These are phyloP conservation scores for Mycena belliarum DNA, from an alignment of 768 basidiomycete genomes.

Conservation along the genomic window DNA sequence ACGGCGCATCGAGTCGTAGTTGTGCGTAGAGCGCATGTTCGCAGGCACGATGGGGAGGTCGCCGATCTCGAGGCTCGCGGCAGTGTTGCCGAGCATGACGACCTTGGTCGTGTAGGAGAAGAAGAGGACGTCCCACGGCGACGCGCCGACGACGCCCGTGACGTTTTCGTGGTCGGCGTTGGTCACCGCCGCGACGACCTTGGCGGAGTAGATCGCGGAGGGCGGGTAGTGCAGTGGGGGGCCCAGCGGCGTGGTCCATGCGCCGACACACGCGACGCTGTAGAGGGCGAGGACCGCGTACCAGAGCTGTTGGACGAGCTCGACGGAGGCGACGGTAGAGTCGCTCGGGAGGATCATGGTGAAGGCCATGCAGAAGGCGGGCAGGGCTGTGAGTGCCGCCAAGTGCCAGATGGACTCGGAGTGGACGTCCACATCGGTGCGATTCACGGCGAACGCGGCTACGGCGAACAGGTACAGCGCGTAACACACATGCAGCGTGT, in stretches of 20 bases:
- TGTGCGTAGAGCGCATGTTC: conserved; percentile 64
- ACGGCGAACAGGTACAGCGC: conserved; percentile 62
- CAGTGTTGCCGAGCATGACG: conserved; percentile 76
- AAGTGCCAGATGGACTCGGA: conserved; percentile 63
- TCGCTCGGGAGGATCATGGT: conserved; percentile 59
- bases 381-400: conserved; percentile 51
- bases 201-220: conserved; percentile 74
- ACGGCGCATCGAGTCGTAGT: conserved; percentile 66
- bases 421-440: conserved; percentile 41
- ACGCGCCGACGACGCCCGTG: conserved; percentile 61
- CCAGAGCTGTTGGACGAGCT: conserved; percentile 43
- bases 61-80: conserved; percentile 78
- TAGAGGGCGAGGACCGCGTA: conserved; percentile 55
- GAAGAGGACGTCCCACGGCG: conserved; percentile 62
- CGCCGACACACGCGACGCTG: conserved; percentile 37
- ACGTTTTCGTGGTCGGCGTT: conserved; percentile 76
- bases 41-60: conserved; percentile 83
- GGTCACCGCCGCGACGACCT: conserved; percentile 58
- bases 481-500: conserved; percentile 50
- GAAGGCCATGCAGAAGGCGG: conserved; percentile 43
- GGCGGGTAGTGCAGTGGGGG: conserved; percentile 75
- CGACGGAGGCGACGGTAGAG: conserved; percentile 33
- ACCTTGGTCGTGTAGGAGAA: conserved; percentile 90
- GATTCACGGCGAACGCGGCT: conserved; percentile 51
- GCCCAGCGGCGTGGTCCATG: conserved; percentile 66